Conservation (phyloP, 148 eudicot species). For the Rhododendron kiyosumense region DNA sequence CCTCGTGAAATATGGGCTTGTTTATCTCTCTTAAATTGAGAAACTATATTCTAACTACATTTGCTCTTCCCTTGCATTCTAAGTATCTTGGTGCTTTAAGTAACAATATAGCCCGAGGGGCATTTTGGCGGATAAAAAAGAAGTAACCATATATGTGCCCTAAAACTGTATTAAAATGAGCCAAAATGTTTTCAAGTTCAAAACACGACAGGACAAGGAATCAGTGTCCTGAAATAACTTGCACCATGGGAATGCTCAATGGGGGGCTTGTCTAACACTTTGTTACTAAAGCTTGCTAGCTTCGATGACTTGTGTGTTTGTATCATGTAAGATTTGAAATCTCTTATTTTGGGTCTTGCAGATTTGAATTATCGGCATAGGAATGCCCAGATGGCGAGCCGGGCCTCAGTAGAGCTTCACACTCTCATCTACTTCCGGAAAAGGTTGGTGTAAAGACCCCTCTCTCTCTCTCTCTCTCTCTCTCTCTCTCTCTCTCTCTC, state of each 20-base stretch:
- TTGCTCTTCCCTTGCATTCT: background rate
- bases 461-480: background rate
- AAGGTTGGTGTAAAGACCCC: conserved; percentile 35
- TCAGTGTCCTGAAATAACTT: background rate
- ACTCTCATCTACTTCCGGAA: conserved; percentile 81
- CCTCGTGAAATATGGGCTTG: background rate
- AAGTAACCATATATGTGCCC: background rate
- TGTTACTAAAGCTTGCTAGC: background rate
- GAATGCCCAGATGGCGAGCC: conserved; percentile 96
- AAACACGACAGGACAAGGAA: background rate
- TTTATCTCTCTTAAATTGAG: background rate
- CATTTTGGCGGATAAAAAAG: too few species aligned
- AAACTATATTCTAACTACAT: background rate
- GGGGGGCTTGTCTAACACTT: background rate
- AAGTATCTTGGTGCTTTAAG: background rate
- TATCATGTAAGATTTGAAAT: background rate
- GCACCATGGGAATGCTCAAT: background rate
- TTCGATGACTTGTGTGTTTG: background rate
- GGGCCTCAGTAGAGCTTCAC: conserved; percentile 95
- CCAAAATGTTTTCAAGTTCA: background rate
- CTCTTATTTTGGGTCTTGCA: conserved; percentile 22
- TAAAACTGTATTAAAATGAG: background rate
- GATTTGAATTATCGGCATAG: conserved; percentile 94
- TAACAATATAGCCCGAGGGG: too few species aligned
- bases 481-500: background rate